phyloP scores from a whole-genome alignment of 2,329 filamentous ascomycete species.

The Colletotrichum navitas region DNA sequence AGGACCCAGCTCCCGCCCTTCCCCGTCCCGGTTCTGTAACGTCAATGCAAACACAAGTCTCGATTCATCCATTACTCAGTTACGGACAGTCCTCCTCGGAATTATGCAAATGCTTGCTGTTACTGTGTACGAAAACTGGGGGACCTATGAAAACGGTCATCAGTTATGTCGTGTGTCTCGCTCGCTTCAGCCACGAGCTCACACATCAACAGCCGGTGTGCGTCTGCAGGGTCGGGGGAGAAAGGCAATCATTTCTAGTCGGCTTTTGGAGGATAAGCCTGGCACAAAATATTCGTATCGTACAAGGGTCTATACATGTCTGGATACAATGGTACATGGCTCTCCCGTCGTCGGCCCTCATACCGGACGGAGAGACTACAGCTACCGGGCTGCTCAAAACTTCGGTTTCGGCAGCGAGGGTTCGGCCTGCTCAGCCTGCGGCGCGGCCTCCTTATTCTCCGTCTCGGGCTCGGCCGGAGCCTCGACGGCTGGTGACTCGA shows the following conservation, averaged over 20 bases:
- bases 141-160: not conserved
- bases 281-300: slow-evolving; percentile 35
- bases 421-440: slow-evolving; percentile 35
- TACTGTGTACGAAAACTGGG: not conserved
- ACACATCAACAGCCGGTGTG: not conserved
- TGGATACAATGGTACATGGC: slow-evolving; percentile 40
- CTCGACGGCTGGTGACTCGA: slow-evolving; percentile 1
- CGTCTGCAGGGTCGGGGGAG: not conserved
- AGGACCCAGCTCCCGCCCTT: slow-evolving; percentile 39
- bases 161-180: not conserved
- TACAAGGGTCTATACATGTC: slow-evolving; percentile 42
- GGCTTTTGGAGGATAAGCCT: slow-evolving; percentile 9
- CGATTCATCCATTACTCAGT: slow-evolving; percentile 12
- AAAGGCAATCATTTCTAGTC: not conserved
- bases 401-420: slow-evolving; percentile 29
- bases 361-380: slow-evolving; percentile 11
- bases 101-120: slow-evolving; percentile 21
- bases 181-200: not conserved
- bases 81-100: slow-evolving; percentile 1
- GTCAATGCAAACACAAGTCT: slow-evolving; percentile 36
- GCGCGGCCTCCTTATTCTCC: slow-evolving; percentile 4
- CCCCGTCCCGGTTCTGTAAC: slow-evolving; percentile 39
- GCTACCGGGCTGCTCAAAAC: slow-evolving; percentile 21
- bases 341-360: slow-evolving; percentile 8
- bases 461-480: not conserved